Conservation (phyloP, 192 early-diverging fungal genomes). For the Coemansia erecta region DNA sequence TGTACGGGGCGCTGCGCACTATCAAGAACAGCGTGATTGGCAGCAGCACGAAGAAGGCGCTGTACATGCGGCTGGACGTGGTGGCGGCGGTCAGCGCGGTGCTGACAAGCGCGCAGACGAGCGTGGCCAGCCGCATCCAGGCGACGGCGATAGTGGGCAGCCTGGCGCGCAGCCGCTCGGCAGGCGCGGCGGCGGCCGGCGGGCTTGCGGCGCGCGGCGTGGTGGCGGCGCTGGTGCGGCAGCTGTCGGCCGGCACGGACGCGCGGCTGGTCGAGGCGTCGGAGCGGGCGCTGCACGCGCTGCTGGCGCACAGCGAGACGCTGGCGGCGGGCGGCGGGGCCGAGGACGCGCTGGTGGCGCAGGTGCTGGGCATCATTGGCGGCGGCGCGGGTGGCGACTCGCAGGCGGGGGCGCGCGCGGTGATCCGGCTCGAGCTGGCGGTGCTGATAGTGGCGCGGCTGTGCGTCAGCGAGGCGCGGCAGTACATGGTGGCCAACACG, state of each 20-base stretch:
- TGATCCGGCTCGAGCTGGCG: slow-evolving; percentile 40
- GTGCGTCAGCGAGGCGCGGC: slow-evolving; percentile 42
- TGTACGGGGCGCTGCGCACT: slow-evolving; percentile 39
- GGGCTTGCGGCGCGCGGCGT: slow-evolving; percentile 33
- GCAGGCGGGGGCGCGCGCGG: slow-evolving; percentile 38
- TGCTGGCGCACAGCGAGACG: slow-evolving; percentile 28
- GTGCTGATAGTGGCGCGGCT: slow-evolving; percentile 41
- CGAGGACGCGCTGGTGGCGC: slow-evolving; percentile 19
- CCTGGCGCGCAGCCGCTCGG: slow-evolving; percentile 25
- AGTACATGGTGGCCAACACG: slow-evolving; percentile 45
- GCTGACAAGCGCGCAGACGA: slow-evolving; percentile 31
- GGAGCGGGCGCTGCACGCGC: slow-evolving; percentile 48
- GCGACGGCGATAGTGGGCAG: slow-evolving; percentile 47
- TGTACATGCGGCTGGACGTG: slow-evolving; percentile 40
- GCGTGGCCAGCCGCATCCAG: slow-evolving; percentile 40
- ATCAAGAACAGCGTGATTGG: slow-evolving; percentile 53
- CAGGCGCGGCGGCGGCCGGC: slow-evolving; percentile 22
- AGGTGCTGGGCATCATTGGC: slow-evolving; percentile 33
- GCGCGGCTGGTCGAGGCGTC: slow-evolving; percentile 32
- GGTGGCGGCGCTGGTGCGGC: slow-evolving; percentile 29
- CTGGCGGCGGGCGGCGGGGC: slow-evolving; percentile 24
- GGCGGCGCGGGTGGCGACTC: slow-evolving; percentile 6
- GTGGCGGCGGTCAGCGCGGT: slow-evolving; percentile 35
- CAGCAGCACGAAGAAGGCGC: slow-evolving; percentile 44
- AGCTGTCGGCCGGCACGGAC: slow-evolving; percentile 34